Conservation (phyloP, 208 protist species). For the Tetramitus jugosus region DNA sequence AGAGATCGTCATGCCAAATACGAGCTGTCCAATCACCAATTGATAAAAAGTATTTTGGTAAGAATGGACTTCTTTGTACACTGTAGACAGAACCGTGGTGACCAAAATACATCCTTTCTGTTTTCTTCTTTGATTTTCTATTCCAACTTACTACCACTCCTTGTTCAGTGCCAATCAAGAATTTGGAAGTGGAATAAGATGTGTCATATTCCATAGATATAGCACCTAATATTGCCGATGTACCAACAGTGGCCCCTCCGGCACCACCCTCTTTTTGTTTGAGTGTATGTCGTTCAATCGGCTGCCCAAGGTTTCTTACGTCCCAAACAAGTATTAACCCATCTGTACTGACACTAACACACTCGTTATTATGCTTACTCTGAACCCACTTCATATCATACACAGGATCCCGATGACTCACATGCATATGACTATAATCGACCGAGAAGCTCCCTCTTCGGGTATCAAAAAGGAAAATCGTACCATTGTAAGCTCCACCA, state of each 20-base stretch:
- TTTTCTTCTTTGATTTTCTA: constrained; percentile 12
- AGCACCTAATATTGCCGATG: constrained; percentile 79
- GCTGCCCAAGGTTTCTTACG: constrained; percentile 79
- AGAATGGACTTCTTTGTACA: constrained; percentile 81
- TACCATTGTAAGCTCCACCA: constrained; percentile 89
- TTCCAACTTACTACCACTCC: neutral
- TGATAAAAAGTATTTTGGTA: constrained; percentile 89
- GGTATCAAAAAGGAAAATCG: constrained; percentile 88
- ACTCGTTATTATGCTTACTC: constrained; percentile 82
- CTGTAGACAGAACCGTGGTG: constrained; percentile 89
- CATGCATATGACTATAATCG: constrained; percentile 76
- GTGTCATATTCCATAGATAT: constrained; percentile 88
- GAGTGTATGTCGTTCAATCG: constrained; percentile 37
- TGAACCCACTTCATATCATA: constrained; percentile 88
- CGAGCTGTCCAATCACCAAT: constrained; percentile 90
- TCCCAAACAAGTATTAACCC: constrained; percentile 88
- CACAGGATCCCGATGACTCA: constrained; percentile 90
- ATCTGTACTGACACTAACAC: constrained; percentile 85
- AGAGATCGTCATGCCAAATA: constrained; percentile 72
- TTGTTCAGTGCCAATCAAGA: neutral
- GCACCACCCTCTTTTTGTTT: constrained; percentile 66
- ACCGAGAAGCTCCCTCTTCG: constrained; percentile 73
- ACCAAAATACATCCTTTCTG: constrained; percentile 67
- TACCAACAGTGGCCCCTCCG: constrained; percentile 69
- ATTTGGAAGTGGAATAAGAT: constrained; percentile 38